Base-by-base conservation (phyloP, 148 eudicot species). In the Rhododendron ferrugineum region DNA sequence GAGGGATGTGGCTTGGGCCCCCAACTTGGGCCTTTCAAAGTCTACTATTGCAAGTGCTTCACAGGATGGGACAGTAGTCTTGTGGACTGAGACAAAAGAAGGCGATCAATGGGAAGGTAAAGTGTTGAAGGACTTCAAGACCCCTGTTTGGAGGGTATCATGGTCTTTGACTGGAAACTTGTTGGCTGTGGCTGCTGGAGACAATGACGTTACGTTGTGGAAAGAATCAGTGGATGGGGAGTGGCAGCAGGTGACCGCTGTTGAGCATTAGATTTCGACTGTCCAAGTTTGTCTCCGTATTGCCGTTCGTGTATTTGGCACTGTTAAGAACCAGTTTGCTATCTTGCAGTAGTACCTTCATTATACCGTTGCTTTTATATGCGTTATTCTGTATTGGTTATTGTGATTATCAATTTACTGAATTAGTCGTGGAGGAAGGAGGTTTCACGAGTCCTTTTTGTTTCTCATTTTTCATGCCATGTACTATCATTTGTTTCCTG, bases 1-100 rank as follows among this genome's bases (percentile, higher is more conserved):
- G 79, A 90, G 98, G 73, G 95, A 94, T 87, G 98, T 96, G 50
- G 93, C 98, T 14, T 96, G 98, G 98, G 98, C 98, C 26, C 98
- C 98, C 26, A 94, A 93, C 82, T 90, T 96, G 89, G 98, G 98
- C 23, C 98, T 96, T 86, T 93, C 98, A 0, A 96, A 94, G 88
- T 93, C 98, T 9, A 96, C 98, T 10, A 91, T 96, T 34, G 98
- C 98, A 42, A 96, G 98, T 73, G 96, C 96, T 49, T 94, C 98
- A 2, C 98, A 96, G 84, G 98, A 96, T 84, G 98, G 98, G 81
- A 92, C 96, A 0, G 98, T 96, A 42, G 93, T 96, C 42, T 90
- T 96, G 68, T 96, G 98, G 98, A 93, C 96, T 4, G 93, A 90
- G 74, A 93, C 90, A 30, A 96, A 94, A 85, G 98, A 96, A 88